Evolutionary conservation across 2,329 filamentous ascomycete genomes (phyloP).

Genomic region (Aspergillus alliaceus): DNA sequence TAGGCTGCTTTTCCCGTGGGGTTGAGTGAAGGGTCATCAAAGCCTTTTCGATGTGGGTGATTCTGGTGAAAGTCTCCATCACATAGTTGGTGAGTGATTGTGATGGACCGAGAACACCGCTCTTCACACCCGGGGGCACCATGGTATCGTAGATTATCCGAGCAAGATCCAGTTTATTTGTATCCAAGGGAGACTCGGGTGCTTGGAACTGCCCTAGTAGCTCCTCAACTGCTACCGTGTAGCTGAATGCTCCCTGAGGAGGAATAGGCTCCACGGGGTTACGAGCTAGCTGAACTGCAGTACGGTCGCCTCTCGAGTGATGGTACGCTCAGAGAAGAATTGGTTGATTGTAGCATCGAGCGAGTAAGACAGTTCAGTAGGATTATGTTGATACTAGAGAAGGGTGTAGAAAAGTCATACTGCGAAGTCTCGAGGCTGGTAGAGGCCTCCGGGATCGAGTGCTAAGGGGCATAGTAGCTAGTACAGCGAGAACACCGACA

Average conservation of each 20-base stretch:
- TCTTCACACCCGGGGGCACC: background rate
- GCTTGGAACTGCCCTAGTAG: background rate
- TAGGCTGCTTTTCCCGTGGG: background rate
- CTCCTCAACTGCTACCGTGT: background rate
- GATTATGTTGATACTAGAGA: no score
- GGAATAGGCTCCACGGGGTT: background rate
- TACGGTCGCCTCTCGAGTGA: background rate
- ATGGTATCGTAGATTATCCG: background rate
- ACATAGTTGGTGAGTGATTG: background rate
- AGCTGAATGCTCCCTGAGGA: background rate
- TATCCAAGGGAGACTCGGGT: background rate
- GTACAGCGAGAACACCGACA: constrained; percentile 50
- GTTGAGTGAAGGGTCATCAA: background rate
- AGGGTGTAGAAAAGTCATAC: no score
- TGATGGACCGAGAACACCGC: background rate
- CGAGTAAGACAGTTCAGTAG: no score
- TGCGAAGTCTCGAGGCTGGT: no score
- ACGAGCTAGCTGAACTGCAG: background rate
- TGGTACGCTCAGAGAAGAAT: background rate
- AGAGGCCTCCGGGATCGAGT: no score
- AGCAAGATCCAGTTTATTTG: background rate
- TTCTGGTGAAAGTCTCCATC: background rate
- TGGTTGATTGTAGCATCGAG: no score
- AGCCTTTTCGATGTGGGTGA: background rate
- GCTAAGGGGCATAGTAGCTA: no score